Evolutionary conservation across 1,139 yeast species (phyloP), one percentile per base, ranked within the genome.

Genomic region (Lodderomyces beijingensis): DNA sequence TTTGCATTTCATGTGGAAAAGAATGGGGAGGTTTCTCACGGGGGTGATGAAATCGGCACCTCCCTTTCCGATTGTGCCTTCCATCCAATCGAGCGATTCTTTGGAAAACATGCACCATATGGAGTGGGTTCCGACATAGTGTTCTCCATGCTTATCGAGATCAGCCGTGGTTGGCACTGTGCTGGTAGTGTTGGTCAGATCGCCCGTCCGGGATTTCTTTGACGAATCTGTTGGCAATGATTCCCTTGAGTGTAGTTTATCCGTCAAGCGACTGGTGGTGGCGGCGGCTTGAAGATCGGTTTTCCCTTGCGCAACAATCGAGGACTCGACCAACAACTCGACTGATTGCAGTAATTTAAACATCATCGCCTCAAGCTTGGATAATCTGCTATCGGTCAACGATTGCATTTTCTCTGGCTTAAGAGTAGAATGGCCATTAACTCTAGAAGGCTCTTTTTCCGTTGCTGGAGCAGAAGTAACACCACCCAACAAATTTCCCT

Each of bases 51-150:
- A 39, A 22, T 50, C 41, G 1, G 39, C 38, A 5, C 55, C 47
- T 3, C 46, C 50, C 1, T 52, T 46, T 0, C 61, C 54, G 16
- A 66, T 43, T 4, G 53, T 45, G 8, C 43, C 42, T 16, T 47
- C 51, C 25, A 66, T 60, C 62, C 66, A 63, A 17, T 47, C 51
- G 38, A 65, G 40, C 4, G 69, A 62, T 30, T 58, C 57, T 11
- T 50, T 50, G 6, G 70, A 62, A 33, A 64, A 59, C 10, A 65
- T 59, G 16, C 64, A 53, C 37, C 63, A 39, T 30, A 63, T 52
- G 13, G 70, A 63, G 41, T 66, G 73, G 16, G 65, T 47, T 7
- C 70, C 72, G 25, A 61, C 54, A 35, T 54, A 65, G 10, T 19
- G 21, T 19, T 19, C 15, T 45, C 51, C 16, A 46, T 19, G 50